A percentile compares a stretch with the other conserved stretches of the same genome.
phyloP scores from a whole-genome alignment of 148 eudicot species.

The Mesembryanthemum crystallinum region DNA sequence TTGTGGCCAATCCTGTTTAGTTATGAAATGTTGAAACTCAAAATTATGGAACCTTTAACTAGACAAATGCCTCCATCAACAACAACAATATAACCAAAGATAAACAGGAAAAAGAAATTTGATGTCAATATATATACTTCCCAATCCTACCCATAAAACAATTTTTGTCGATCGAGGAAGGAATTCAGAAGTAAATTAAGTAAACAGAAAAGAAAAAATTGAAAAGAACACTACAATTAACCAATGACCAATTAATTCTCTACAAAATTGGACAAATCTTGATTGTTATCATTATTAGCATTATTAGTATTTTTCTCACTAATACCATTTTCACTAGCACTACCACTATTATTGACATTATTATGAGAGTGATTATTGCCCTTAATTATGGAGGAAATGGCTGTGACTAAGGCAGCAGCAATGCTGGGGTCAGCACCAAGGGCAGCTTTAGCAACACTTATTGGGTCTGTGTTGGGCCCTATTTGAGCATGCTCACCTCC shows the following conservation, averaged over 20 bases:
- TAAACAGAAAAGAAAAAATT: too few relatives aligned
- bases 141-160: not conserved
- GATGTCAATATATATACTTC: not conserved
- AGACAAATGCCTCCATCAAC: too few relatives aligned
- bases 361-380: slow-evolving; percentile 17
- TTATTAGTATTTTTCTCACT: too few relatives aligned
- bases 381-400: slow-evolving; percentile 39
- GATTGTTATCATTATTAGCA: slow-evolving; percentile 23
- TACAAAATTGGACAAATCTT: slow-evolving; percentile 12
- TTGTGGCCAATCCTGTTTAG: too few relatives aligned
- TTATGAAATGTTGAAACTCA: too few relatives aligned
- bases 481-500: slow-evolving; percentile 3
- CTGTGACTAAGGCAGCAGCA: slow-evolving; percentile 37
- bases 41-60: too few relatives aligned
- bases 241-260: slow-evolving; percentile 8
- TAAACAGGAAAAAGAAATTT: not conserved
- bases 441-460: slow-evolving; percentile 32
- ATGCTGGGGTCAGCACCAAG: slow-evolving; percentile 41
- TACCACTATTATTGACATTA: slow-evolving; percentile 8
- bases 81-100: too few relatives aligned
- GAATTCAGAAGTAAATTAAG: too few relatives aligned
- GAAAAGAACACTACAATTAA: not conserved
- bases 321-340: not conserved
- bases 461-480: slow-evolving; percentile 10
- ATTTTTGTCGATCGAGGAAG: not conserved